phyloP scores from a whole-genome alignment of 768 basidiomycete genomes.

The Pleurotus giganteus region DNA sequence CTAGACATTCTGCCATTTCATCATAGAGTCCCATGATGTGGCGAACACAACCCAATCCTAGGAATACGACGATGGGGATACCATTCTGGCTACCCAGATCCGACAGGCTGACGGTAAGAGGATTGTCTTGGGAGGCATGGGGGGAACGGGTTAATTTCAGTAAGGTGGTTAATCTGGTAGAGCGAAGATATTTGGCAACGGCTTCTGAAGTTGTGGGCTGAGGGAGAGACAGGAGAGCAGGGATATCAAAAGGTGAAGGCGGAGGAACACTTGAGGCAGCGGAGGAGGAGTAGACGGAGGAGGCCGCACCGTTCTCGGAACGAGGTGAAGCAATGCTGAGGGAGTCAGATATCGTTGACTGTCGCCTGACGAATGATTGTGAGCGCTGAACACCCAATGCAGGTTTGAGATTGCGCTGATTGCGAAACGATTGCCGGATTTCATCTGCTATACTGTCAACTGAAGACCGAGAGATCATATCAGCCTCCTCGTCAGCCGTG shows the following conservation, averaged over 20 bases:
- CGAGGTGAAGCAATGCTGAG: conserved; percentile 53
- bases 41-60: conserved; percentile 91
- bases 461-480: conserved; percentile 75
- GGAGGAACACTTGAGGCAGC: conserved; percentile 43
- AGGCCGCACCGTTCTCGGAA: conserved; percentile 49
- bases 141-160: conserved; percentile 77
- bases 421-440: conserved; percentile 66
- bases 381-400: conserved; percentile 21
- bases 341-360: conserved; percentile 57
- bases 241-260: conserved; percentile 45
- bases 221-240: conserved; percentile 37
- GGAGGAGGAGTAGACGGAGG: conserved; percentile 52
- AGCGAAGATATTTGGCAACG: conserved; percentile 85
- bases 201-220: conserved; percentile 58
- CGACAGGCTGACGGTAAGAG: conserved; percentile 86
- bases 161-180: conserved; percentile 79
- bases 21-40: conserved; percentile 96
- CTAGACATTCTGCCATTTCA: conserved; percentile 88
- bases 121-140: conserved; percentile 71
- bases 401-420: conserved; percentile 45
- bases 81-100: conserved; percentile 88
- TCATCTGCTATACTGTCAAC: conserved; percentile 88
- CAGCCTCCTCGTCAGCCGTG: conserved; percentile 56
- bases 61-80: conserved; percentile 85
- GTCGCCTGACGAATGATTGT: conserved; percentile 34